These are phyloP conservation scores for Sesbania bispinosa DNA, from an alignment of 306 rosid species.

Conservation along the genomic window DNA sequence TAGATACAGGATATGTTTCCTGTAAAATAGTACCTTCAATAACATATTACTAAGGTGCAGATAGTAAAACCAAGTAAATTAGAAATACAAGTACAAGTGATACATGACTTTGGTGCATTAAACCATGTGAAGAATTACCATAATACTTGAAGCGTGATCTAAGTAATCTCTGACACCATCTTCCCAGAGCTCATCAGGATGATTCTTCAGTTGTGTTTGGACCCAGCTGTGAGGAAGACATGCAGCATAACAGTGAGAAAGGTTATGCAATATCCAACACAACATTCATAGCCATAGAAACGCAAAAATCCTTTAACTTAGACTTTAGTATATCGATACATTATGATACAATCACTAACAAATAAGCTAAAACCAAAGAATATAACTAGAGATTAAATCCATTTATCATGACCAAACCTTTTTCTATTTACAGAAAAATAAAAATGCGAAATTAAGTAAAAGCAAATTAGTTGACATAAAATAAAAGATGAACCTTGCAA, in stretches of 20 bases:
- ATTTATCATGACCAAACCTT: neutral
- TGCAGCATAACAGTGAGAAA: slow-evolving; percentile 8
- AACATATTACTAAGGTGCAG: neutral
- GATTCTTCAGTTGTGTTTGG: slow-evolving; percentile 78
- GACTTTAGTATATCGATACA: slow-evolving; percentile 7
- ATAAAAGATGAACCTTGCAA: slow-evolving; percentile 74
- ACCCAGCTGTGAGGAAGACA: slow-evolving; percentile 74
- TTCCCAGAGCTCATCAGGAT: slow-evolving; percentile 99
- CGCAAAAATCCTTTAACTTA: slow-evolving; percentile 10
- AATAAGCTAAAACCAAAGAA: slow-evolving; percentile 1
- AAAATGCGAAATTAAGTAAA: slow-evolving; percentile 11
- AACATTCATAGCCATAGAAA: neutral
- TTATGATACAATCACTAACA: neutral
- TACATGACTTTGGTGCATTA: neutral
- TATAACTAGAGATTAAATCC: neutral
- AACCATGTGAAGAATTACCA: slow-evolving; percentile 49
- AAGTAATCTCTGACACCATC: slow-evolving; percentile 89
- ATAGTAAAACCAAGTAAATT: neutral
- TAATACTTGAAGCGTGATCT: slow-evolving; percentile 73
- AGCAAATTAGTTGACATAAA: neutral
- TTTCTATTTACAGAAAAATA: neutral
- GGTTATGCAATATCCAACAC: neutral
- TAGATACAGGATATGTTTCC: neutral
- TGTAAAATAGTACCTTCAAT: neutral
- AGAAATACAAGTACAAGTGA: slow-evolving; percentile 11